Conservation (phyloP, 169 alveolate genomes). For the Cryptosporidium bovis region DNA sequence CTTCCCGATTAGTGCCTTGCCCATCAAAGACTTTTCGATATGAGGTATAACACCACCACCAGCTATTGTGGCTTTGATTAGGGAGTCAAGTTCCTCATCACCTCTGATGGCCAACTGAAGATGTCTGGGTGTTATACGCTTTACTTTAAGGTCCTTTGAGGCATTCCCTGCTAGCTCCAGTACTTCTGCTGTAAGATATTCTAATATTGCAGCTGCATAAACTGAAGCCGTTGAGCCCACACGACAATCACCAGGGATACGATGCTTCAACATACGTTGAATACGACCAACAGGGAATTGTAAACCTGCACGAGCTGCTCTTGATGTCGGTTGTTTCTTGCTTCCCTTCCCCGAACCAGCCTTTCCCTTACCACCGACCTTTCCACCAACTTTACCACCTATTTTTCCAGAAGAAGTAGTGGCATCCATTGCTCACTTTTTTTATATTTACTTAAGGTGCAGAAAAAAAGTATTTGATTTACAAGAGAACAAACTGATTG, state of each 20-base stretch:
- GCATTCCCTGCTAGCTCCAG: slow-evolving; percentile 99
- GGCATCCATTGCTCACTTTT: slow-evolving; percentile 40
- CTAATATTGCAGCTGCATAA: slow-evolving; percentile 98
- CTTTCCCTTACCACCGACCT: slow-evolving; percentile 89
- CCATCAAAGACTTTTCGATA: slow-evolving; percentile 94
- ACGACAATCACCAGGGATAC: slow-evolving; percentile 96
- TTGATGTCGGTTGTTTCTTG: slow-evolving; percentile 97
- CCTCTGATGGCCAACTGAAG: slow-evolving; percentile 96
- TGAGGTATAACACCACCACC: slow-evolving; percentile 99
- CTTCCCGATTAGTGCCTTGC: slow-evolving; percentile 82
- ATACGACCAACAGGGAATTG: slow-evolving; percentile 99
- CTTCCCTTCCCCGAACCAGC: slow-evolving; percentile 93
- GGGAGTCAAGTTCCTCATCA: slow-evolving; percentile 97
- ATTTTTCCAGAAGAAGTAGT: slow-evolving; percentile 62
- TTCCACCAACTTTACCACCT: slow-evolving; percentile 91
- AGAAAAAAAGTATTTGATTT: background rate
- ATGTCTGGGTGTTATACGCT: slow-evolving; percentile 97
- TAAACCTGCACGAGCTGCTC: slow-evolving; percentile 99
- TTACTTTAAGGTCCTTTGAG: slow-evolving; percentile 96
- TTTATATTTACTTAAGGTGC: background rate
- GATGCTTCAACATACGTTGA: slow-evolving; percentile 96
- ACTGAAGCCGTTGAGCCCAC: slow-evolving; percentile 99
- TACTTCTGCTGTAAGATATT: slow-evolving; percentile 99
- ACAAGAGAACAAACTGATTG: too few relatives aligned
- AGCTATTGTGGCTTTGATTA: slow-evolving; percentile 98